phyloP scores from a whole-genome alignment of 768 basidiomycete species.

The Pluteus cervinus region DNA sequence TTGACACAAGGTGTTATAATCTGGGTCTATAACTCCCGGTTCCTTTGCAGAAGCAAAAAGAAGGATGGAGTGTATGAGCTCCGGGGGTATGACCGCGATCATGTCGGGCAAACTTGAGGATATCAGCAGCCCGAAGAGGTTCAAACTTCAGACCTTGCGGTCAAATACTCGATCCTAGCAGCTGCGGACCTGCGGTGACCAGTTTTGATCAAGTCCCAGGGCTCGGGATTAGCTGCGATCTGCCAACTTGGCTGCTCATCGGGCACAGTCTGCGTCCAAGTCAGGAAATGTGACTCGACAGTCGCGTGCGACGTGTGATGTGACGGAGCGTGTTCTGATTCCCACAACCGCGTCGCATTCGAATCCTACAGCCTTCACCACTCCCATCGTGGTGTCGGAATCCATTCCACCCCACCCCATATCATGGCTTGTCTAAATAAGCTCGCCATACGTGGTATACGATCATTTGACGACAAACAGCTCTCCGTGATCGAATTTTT shows the following conservation, averaged over 20 bases:
- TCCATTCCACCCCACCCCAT: background rate
- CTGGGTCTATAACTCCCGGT: conserved; percentile 7
- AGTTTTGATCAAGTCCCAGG: no score
- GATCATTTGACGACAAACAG: conserved; percentile 95
- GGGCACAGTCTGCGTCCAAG: no score
- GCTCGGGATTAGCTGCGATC: no score
- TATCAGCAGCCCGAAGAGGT: no score
- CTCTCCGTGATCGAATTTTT: conserved; percentile 95
- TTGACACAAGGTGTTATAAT: conserved; percentile 10
- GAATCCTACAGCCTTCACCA: no score
- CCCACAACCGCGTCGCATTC: background rate
- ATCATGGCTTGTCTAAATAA: conserved; percentile 83
- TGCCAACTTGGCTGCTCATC: no score
- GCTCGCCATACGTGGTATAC: conserved; percentile 89
- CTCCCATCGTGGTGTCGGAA: no score
- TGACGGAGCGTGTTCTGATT: conserved; percentile 4
- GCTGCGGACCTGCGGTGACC: no score
- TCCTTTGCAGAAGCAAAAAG: conserved; percentile 10
- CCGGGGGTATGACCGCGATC: conserved; percentile 9
- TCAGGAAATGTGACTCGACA: background rate
- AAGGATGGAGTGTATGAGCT: conserved; percentile 9
- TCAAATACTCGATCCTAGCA: no score
- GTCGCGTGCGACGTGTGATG: background rate
- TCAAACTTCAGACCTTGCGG: no score
- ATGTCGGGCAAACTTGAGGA: no score